Evolutionary conservation across 495 filamentous ascomycete genomes (phyloP).

Genomic region (Trichoderma erinaceum): DNA sequence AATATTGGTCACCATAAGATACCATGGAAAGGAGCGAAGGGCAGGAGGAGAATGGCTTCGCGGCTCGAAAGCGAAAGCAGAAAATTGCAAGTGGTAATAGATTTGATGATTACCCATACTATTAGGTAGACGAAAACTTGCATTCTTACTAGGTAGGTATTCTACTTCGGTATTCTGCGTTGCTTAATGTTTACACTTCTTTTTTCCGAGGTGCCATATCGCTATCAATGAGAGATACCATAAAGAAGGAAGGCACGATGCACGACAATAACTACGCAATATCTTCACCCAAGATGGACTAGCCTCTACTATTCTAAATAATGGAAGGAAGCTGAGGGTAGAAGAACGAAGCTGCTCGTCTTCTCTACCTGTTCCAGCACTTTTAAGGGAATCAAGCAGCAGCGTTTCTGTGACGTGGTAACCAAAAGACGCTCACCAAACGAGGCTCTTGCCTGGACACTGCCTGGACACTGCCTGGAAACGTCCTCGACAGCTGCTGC

Average conservation of each 20-base stretch:
- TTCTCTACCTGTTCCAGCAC: background rate
- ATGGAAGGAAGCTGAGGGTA: background rate
- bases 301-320: background rate
- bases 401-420: background rate
- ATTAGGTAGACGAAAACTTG: too few relatives aligned
- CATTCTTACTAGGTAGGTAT: too few relatives aligned
- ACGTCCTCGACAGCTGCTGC: background rate
- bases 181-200: background rate
- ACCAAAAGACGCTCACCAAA: background rate
- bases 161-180: too few relatives aligned
- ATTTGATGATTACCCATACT: too few relatives aligned
- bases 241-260: constrained; percentile 6
- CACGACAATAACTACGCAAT: background rate
- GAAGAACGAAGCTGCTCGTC: background rate
- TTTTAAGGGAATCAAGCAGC: background rate
- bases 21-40: too few relatives aligned
- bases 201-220: background rate
- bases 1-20: too few relatives aligned
- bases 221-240: background rate
- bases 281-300: background rate
- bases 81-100: too few relatives aligned
- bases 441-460: background rate
- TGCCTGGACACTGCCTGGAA: background rate
- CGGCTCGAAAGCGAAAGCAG: too few relatives aligned
- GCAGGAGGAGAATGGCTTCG: too few relatives aligned